Evolutionary conservation across 495 filamentous ascomycete genomes (phyloP), one percentile per base, ranked within the genome.

Genomic region (Podospora sp.): DNA sequence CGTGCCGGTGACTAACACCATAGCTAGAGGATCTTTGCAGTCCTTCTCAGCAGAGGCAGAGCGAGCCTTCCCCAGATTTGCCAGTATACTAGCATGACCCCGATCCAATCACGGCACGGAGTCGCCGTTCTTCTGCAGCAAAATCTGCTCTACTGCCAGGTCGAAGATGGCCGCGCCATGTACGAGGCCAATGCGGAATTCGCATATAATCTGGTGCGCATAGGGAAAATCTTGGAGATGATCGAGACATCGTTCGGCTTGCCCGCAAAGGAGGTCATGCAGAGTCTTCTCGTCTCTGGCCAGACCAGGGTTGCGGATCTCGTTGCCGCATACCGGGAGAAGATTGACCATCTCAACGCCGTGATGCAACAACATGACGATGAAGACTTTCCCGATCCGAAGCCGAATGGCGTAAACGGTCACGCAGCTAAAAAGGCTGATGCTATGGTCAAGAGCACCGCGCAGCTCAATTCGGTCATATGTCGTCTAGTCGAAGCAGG

Each of bases 61-160:
- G 86, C 92, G n/a, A 79, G 87, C 25, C 78, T 95, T 49, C 75
- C 80, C n/a, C 84, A 84, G 35, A 80, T 99, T 29, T 81, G 78
- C 62, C 87, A 86, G 49, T 83, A 91, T 70, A 90, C 91, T 14
- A 82, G 83, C 27, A 85, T 98, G 40, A 84, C 85, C 49, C 80
- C 84, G 9, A 84, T 85, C 36, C 89, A 93, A 69, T 77, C 96
- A 36, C 91, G 86, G 62, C 85, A 93, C 79, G 93, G 90, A 18
- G 84, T 98, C 49, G 87, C 85, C 36, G 89, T 94, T 26, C 90
- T 99, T 71, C 83, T 94, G 53, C 95, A 98, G 75, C 89, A 96
- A 71, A 91, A 94, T 68, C 85, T 99, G 20, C 84, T 96, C 12
- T 90, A 89, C 73, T 89, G 94, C 77, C 86, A 88, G 69, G 85